Conservation (phyloP, 305 asterid genomes). For the Petunia hybrid region DNA sequence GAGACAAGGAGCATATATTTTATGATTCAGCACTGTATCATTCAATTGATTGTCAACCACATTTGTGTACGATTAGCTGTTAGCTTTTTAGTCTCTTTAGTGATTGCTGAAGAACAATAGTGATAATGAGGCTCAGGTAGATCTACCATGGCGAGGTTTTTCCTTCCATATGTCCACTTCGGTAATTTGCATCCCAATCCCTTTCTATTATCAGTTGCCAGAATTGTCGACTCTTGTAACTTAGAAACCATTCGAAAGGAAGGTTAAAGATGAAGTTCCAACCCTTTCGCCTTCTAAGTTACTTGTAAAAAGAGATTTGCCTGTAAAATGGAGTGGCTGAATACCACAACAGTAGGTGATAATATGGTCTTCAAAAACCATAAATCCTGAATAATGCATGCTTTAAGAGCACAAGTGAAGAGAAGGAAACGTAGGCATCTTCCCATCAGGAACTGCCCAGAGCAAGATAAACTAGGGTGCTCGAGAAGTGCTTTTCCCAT, state of each 20-base stretch:
- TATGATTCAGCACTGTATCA: conserved; percentile 24
- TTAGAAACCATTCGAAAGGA: conserved; percentile 3
- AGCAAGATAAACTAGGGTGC: not conserved
- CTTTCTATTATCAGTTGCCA: not conserved
- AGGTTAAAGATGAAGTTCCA: conserved; percentile 8
- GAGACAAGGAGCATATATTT: conserved; percentile 31
- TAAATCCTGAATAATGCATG: not conserved
- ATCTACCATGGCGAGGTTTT: not conserved
- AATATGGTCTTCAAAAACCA: not conserved
- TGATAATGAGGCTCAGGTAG: not conserved
- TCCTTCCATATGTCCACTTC: not conserved
- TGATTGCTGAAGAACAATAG: not conserved
- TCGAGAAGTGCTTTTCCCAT: not conserved
- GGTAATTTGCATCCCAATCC: not conserved
- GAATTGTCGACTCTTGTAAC: not conserved
- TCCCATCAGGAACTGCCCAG: not conserved
- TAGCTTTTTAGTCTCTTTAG: not conserved
- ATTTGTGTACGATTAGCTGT: not conserved
- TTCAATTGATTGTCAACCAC: conserved; percentile 31
- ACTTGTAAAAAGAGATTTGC: not conserved
- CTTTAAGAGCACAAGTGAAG: not conserved
- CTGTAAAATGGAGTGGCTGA: not conserved
- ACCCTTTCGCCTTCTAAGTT: not conserved
- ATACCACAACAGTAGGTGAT: not conserved
- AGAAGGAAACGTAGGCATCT: not conserved